Conservation (phyloP, 139 green algal genomes). For the Tetradesmus obliquus region DNA sequence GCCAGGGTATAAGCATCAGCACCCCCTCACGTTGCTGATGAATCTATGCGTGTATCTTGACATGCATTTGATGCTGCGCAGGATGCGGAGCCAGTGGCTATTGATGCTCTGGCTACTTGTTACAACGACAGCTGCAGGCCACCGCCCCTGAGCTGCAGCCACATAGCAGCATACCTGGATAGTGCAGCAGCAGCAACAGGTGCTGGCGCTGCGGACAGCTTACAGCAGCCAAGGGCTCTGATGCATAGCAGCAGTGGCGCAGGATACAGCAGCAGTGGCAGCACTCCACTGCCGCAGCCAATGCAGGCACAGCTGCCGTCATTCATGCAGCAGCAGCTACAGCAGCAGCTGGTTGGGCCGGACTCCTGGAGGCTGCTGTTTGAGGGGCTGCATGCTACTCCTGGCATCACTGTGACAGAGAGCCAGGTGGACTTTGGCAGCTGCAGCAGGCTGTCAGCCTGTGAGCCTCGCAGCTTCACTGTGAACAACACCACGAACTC, state of each 20-base stretch:
- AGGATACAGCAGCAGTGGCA: not conserved
- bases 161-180: slow-evolving; percentile 60
- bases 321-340: not conserved
- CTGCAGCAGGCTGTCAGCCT: slow-evolving; percentile 62
- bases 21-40: not conserved
- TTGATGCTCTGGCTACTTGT: slow-evolving; percentile 74
- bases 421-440: slow-evolving; percentile 69
- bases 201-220: not conserved
- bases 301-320: not conserved
- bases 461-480: slow-evolving; percentile 63
- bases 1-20: not conserved
- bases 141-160: slow-evolving; percentile 59
- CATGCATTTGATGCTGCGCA: slow-evolving; percentile 4
- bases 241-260: not conserved
- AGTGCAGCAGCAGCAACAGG: slow-evolving; percentile 32
- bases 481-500: slow-evolving; percentile 60
- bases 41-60: not conserved
- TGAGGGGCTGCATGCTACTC: slow-evolving; percentile 53
- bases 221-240: not conserved
- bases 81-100: slow-evolving; percentile 49
- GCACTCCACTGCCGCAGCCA: not conserved
- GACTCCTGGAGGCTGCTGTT: slow-evolving; percentile 69
- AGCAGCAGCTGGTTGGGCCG: slow-evolving; percentile 49
- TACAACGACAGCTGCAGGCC: slow-evolving; percentile 69
- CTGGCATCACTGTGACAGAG: slow-evolving; percentile 56